Conservation (phyloP, 140 eudicot genomes). For the Stevia rebaudiana region DNA sequence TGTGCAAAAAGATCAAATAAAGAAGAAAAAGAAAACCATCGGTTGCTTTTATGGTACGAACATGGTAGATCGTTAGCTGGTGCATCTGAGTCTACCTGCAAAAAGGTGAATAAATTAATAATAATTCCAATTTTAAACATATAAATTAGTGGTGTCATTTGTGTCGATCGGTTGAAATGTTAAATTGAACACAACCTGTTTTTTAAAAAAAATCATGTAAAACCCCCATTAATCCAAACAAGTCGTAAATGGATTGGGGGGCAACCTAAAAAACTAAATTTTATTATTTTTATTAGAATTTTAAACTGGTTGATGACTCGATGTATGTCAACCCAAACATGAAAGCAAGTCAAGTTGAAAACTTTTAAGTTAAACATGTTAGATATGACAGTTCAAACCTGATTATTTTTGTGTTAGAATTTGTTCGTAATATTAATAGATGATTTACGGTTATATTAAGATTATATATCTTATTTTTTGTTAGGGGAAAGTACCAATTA, state of each 20-base stretch:
- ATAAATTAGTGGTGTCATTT: background rate
- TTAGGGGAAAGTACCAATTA: constrained; percentile 63
- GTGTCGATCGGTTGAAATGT: background rate
- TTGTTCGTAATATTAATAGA: background rate
- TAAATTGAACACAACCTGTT: background rate
- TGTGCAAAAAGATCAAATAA: constrained; percentile 33
- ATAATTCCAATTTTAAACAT: background rate
- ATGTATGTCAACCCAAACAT: too few relatives aligned
- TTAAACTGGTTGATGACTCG: background rate
- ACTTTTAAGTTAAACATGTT: background rate
- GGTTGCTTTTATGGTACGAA: constrained; percentile 43
- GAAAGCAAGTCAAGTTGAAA: background rate
- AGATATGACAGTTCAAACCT: background rate
- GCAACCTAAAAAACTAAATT: too few relatives aligned
- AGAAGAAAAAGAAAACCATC: constrained; percentile 21
- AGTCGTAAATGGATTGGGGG: background rate
- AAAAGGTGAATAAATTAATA: constrained; percentile 26
- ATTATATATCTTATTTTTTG: background rate
- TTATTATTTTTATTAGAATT: background rate
- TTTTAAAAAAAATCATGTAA: background rate
- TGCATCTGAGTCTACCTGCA: constrained; percentile 28
- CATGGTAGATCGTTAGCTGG: constrained; percentile 44
- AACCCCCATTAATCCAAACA: background rate
- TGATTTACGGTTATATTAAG: background rate
- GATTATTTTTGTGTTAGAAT: background rate